Evolutionary conservation across 768 basidiomycete species (phyloP), one percentile per base, ranked within the genome.

Genomic region (Podaxis sp.): DNA sequence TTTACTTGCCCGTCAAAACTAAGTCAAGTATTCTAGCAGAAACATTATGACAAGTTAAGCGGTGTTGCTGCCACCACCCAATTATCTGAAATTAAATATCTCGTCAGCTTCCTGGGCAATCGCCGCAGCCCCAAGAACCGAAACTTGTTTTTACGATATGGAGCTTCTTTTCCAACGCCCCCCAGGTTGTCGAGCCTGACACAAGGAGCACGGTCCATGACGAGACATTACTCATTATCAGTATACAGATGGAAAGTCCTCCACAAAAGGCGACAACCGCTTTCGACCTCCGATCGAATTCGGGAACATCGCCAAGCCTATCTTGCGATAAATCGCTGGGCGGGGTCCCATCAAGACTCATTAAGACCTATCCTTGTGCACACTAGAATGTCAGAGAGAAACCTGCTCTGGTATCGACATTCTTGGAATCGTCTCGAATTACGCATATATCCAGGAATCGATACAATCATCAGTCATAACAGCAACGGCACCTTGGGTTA

Each of bases 21-120:
- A 19, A 36, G 5, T 54, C 19, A 17, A 17, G 29, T 17, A 33
- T 36, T 37, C 33, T n/a, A 11, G 13, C 54, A 55, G 54, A 55
- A 55, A 55, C 36, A 55, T 55, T 29, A 24, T 55, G 54, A 38
- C 54, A 55, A 38, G 54, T 19, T 55, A 55, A 55, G 54, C 54
- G 54, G 22, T n/a, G 54, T 24, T 55, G 36, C 54, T 37, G 19
- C 54, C 25, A 13, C 19, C 19, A 55, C 7, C 54, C 33, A 6
- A 12, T 25, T 24, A 25, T 13, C 37, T 38, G 36, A 40, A 22
- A 40, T 40, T 37, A 40, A 22, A 22, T 25, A 38, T 12, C 22
- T 40, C n/a, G 37, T 9, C 24, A 22, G 24, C 54, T 19, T 13
- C 54, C 38, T 29, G 38, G 54, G 37, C 27, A 19, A 55, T 55